Evolutionary conservation across 2,329 filamentous ascomycete genomes (phyloP).

Genomic region (Boeremia exigua): DNA sequence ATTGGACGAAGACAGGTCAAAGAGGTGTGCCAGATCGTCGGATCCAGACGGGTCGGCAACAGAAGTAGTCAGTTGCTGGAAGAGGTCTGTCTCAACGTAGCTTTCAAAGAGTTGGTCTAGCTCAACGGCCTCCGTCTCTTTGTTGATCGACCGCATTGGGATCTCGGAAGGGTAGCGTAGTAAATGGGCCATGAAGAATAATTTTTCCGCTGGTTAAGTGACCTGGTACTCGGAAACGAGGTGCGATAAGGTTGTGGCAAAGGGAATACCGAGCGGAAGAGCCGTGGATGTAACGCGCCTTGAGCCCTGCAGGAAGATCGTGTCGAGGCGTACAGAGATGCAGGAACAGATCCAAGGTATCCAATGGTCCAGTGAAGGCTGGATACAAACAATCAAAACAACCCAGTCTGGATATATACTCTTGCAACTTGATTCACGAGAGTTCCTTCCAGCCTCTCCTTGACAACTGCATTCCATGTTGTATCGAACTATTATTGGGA

Average conservation of each 20-base stretch:
- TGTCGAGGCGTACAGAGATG: constrained; percentile 25
- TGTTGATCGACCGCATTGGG: constrained; percentile 57
- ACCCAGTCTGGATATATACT: constrained; percentile 47
- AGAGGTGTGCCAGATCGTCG: constrained; percentile 59
- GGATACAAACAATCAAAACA: constrained; percentile 43
- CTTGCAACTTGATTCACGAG: constrained; percentile 25
- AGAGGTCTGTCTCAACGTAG: constrained; percentile 65
- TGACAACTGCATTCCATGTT: constrained; percentile 40
- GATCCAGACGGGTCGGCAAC: constrained; percentile 57
- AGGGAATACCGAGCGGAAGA: constrained; percentile 19
- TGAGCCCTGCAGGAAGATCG: constrained; percentile 34
- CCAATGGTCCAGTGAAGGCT: constrained; percentile 36
- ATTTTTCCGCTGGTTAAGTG: constrained; percentile 31
- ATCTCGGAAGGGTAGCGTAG: constrained; percentile 32
- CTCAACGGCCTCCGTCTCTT: constrained; percentile 62
- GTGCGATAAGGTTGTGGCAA: constrained; percentile 16
- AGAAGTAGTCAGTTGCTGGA: constrained; percentile 53
- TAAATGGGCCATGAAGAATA: constrained; percentile 35
- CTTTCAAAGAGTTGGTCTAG: constrained; percentile 69
- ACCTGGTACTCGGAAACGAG: constrained; percentile 30
- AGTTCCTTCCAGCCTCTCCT: constrained; percentile 45
- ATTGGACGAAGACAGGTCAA: constrained; percentile 59
- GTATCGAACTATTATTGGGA: constrained; percentile 43
- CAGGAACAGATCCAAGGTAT: constrained; percentile 32
- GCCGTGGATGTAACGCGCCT: constrained; percentile 24